These are phyloP conservation scores for Rhipidocladum racemiflorum DNA, from an alignment of 176 grass and related monocot species.

Conservation along the genomic window DNA sequence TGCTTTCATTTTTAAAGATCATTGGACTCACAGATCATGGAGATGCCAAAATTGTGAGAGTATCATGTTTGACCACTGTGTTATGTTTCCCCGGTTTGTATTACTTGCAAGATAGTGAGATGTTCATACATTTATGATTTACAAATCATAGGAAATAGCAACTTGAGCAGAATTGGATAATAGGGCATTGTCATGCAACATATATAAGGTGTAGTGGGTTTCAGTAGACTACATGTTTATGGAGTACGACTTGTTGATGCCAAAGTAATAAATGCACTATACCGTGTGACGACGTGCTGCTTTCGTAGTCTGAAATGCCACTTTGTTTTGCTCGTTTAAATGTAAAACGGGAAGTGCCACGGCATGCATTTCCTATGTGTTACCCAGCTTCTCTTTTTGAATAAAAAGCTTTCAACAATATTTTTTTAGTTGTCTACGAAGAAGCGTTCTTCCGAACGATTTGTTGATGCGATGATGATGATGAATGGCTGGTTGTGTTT, in stretches of 20 bases:
- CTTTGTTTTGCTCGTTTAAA: not conserved
- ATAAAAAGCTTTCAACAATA: not conserved
- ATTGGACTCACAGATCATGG: not conserved
- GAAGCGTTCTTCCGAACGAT: too few relatives aligned
- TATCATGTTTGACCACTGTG: not conserved
- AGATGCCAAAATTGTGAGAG: not conserved
- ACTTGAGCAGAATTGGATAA: not conserved
- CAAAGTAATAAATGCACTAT: not conserved
- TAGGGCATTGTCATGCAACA: not conserved
- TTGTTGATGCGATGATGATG: too few relatives aligned
- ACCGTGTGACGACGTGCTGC: not conserved
- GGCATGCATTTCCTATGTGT: constrained; percentile 6
- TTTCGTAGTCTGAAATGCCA: not conserved
- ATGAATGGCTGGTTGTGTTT: too few relatives aligned
- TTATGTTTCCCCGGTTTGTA: not conserved
- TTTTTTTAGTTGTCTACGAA: not conserved
- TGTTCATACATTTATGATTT: not conserved
- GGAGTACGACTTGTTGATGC: not conserved
- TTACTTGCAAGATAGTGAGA: not conserved
- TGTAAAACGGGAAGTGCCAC: not conserved
- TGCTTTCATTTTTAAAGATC: not conserved
- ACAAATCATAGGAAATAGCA: not conserved
- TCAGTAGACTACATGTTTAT: not conserved
- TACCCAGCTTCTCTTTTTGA: not conserved
- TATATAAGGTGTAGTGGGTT: not conserved